Evolutionary conservation across 2,329 filamentous ascomycete species (phyloP), one percentile per base, ranked within the genome.

Genomic region (Colletotrichum nymphaeae): DNA sequence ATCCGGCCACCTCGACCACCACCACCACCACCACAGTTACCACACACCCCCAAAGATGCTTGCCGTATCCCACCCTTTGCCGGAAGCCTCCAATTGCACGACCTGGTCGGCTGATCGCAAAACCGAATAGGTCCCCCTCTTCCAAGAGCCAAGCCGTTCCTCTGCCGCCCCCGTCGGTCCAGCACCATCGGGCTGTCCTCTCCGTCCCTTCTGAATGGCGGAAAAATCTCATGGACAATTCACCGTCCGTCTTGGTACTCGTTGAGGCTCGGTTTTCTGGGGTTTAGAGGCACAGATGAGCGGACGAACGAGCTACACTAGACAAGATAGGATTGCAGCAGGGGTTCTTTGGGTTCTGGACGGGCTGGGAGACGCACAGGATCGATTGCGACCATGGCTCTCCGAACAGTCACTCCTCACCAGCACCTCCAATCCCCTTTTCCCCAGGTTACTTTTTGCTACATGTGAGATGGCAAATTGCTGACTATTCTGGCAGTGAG

Each of bases 171-270:
- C 60, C 66, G 35, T 64, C 70, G 32, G 60, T 28, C 71, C 71
- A 71, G 42, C 60, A 46, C 52, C 49, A n/a, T 65, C 35, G 55
- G 65, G 65, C 58, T 72, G 30, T n/a, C 49, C 67, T 71, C 42
- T 49, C 46, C 60, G 32, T 46, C 35, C 1, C 46, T 19, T 67
- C 62, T 74, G 74, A 72, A 69, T 75, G 74, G 74, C 74, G 74
- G 74, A 74, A 75, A 75, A 75, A 74, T 70, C 65, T 35, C 22
- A 65, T 73, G 72, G 72, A 73, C 11, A 69, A 75, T 75, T 74
- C 58, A 30, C 68, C 72, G 62, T 75, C 74, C 74, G 74, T 74
- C 74, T 72, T 74, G 69, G 67, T 73, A 60, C 35, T 66, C 52
- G 32, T 59, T 75, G 74, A 70, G 74, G 74, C 72, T 75, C 74